phyloP scores from a whole-genome alignment of 495 filamentous ascomycete species.

The Aspergillus heteromorphus region DNA sequence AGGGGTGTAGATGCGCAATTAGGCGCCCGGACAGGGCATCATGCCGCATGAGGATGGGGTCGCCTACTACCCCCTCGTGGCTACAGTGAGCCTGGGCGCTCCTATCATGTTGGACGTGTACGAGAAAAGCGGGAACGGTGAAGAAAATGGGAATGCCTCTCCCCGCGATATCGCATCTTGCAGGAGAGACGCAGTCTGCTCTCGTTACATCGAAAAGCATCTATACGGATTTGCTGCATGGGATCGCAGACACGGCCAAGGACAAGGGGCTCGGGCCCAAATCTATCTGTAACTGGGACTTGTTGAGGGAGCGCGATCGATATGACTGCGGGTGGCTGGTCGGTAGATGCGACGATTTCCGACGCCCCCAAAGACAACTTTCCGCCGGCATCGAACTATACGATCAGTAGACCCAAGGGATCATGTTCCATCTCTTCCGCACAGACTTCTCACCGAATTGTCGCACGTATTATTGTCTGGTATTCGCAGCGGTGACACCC shows the following conservation, averaged over 20 bases:
- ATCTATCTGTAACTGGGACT: slow-evolving; percentile 76
- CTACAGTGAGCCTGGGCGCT: slow-evolving; percentile 79
- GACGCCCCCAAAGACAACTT: neutral
- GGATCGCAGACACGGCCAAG: slow-evolving; percentile 56
- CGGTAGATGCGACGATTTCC: slow-evolving; percentile 15
- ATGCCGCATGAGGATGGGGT: slow-evolving; percentile 93
- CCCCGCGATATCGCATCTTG: slow-evolving; percentile 62
- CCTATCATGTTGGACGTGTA: slow-evolving; percentile 75
- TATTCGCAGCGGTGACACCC: slow-evolving; percentile 72
- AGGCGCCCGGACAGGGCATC: slow-evolving; percentile 87
- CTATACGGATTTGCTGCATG: slow-evolving; percentile 72
- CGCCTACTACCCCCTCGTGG: slow-evolving; percentile 82
- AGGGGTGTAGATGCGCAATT: no score
- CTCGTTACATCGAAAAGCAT: slow-evolving; percentile 61
- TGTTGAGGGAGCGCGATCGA: slow-evolving; percentile 57
- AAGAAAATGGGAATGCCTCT: slow-evolving; percentile 25
- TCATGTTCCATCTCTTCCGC: slow-evolving; percentile 69
- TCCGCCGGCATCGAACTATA: neutral
- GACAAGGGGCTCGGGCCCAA: slow-evolving; percentile 55
- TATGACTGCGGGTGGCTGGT: slow-evolving; percentile 54
- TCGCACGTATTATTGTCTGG: slow-evolving; percentile 70
- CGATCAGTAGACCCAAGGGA: slow-evolving; percentile 66
- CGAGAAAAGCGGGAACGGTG: slow-evolving; percentile 47
- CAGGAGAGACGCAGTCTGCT: slow-evolving; percentile 84
- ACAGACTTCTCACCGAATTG: slow-evolving; percentile 72